Evolutionary conservation across 768 basidiomycete genomes (phyloP), one percentile per base, ranked within the genome.

Genomic region (Piloderma croceum): DNA sequence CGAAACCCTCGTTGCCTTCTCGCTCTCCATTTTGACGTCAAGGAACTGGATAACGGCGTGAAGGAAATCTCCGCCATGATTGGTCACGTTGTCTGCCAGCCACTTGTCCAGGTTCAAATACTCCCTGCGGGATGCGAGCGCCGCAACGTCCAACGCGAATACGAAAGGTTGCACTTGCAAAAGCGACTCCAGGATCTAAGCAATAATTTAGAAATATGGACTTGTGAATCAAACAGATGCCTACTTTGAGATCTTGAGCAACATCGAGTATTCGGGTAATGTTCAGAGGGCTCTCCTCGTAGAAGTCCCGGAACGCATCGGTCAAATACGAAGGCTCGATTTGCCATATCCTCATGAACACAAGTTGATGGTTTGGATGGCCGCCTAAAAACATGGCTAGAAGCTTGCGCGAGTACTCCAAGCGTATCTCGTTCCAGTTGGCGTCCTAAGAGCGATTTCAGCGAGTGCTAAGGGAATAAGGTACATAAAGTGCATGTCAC

Each of bases 51-150:
- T 80, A 46, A 93, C 79, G 6, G 89, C 80, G 42, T 83, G 81
- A 24, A 96, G 73, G 56, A 98, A 96, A 47, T 90, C 88, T 21
- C 74, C 74, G 6, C 90, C 90, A 46, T 93, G 87, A 35, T 73
- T 68, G 17, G 79, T 69, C 15, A 93, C 86, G 52, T 91, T 86
- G 59, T 90, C 88, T 11, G 86, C 81, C 12, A 98, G 71, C 93
- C 94, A 99, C 62, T 94, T 93, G 64, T 96, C 93, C 33, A 99
- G 71, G 53, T 99, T 92, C 52, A 98, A 70, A 56, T 92, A 90
- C 61, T 97, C 94, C 50, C 91, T 71, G 31, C 91, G 82, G 24
- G 90, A 91, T 10, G 96, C 94, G 31, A 96, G 67, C 4, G 92
- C 86, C 18, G 96, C 96, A 37, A 97, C 83, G 59, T 99, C 96